phyloP scores from a whole-genome alignment of 257 asterid species.

The Agastache rugosa region DNA sequence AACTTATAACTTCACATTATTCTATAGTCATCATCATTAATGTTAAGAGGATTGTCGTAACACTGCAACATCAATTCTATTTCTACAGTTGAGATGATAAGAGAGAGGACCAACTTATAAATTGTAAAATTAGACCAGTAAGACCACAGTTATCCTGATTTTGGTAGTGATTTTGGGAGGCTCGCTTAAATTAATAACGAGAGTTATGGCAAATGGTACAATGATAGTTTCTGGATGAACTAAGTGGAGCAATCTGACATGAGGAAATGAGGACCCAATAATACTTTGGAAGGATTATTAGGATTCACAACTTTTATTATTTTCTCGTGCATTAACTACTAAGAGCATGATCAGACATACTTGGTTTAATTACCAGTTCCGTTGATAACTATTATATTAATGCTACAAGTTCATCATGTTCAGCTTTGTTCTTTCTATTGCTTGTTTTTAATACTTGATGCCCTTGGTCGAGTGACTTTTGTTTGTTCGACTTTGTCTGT shows the following conservation, averaged over 20 bases:
- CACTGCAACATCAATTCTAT: too few relatives aligned
- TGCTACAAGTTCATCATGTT: background rate
- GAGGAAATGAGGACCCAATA: background rate
- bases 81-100: too few relatives aligned
- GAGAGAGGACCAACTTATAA: slow-evolving; percentile 13
- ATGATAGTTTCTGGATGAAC: slow-evolving; percentile 1
- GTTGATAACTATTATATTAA: background rate
- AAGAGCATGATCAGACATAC: background rate
- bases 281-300: background rate
- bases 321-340: background rate
- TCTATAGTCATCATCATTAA: too few relatives aligned
- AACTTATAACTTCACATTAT: background rate
- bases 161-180: background rate
- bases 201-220: background rate
- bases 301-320: background rate
- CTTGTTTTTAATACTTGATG: background rate
- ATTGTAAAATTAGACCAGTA: background rate
- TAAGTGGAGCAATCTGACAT: background rate
- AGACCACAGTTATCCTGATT: background rate
- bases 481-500: background rate
- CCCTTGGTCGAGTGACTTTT: background rate
- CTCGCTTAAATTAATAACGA: background rate
- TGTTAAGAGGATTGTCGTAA: too few relatives aligned
- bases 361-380: background rate
- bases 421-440: background rate